Evolutionary conservation across 2,329 filamentous ascomycete genomes (phyloP), one percentile per base, ranked within the genome.

Genomic region (Gremmenia infestans): DNA sequence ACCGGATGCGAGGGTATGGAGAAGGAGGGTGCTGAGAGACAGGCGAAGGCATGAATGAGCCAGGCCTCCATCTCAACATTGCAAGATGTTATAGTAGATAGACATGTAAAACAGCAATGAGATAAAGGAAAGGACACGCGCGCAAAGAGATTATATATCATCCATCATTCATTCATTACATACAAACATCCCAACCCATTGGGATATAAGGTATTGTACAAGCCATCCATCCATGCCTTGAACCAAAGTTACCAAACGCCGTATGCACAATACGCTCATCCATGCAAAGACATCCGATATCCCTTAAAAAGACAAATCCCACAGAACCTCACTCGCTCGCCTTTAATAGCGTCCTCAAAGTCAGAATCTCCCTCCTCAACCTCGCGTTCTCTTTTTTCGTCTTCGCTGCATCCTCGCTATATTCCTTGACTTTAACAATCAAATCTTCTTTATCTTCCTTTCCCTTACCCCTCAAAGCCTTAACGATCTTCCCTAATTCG

Each of bases 381-480:
- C 89, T 79, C 54, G 86, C 82, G 69, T 96, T 96, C 71, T 97
- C 93, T 73, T 89, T 91, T 75, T 90, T 91, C 61, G 91, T 73
- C 63, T 84, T 81, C 25, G 83, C 85, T 55, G 85, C 81, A 72
- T 97, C 92, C 59, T 95, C 91, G 62, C 88, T 80, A 51, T 83
- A 80, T 61, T 91, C 88, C 63, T 82, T 86, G 57, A 96, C 71
- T 68, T 85, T 83, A 37, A 74, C 74, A 67, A 91, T 80, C 57
- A 96, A 73, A 65, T 93, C 89, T 65, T 91, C 88, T 65, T 89
- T 88, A 11, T 89, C 90, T 43, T 90, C 87, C 49, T 88, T 87
- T 4, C 83, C 82, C 62, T 86, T 87, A 58, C 82, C 82, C 70
- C 83, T 84, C 48, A 94, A 79, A 42, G 87, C 89, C 70, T 84